Conservation (phyloP, 2,329 filamentous ascomycete species). For the Monascus ruber region DNA sequence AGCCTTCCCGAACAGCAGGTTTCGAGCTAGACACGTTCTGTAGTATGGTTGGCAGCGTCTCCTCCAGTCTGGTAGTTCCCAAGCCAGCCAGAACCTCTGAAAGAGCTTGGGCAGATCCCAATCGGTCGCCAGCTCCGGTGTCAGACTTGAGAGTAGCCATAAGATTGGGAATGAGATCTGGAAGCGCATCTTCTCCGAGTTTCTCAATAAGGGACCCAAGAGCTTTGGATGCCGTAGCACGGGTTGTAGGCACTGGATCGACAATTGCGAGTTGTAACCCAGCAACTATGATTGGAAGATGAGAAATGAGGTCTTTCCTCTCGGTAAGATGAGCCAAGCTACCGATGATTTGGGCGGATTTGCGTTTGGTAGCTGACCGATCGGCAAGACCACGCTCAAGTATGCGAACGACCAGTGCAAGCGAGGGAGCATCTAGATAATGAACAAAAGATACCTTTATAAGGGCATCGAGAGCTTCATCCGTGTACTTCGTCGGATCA, state of each 20-base stretch:
- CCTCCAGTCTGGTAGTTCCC: constrained; percentile 83
- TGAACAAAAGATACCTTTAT: constrained; percentile 99
- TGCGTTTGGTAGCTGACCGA: constrained; percentile 87
- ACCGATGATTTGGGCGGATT: constrained; percentile 94
- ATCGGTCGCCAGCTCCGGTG: constrained; percentile 85
- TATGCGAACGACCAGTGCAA: constrained; percentile 90
- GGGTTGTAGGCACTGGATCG: constrained; percentile 90
- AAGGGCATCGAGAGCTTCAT: constrained; percentile 81
- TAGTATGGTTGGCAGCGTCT: constrained; percentile 88
- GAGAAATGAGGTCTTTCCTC: constrained; percentile 80
- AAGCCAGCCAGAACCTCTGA: constrained; percentile 92
- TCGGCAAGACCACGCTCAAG: constrained; percentile 84
- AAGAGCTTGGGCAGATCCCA: constrained; percentile 92
- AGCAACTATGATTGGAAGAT: constrained; percentile 83
- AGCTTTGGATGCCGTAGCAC: constrained; percentile 90
- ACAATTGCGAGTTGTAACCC: constrained; percentile 82
- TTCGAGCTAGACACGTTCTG: constrained; percentile 93
- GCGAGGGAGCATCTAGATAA: constrained; percentile 92
- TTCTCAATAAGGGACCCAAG: constrained; percentile 96
- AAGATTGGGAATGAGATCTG: constrained; percentile 91
- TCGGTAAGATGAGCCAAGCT: constrained; percentile 95
- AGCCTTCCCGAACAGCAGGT: constrained; percentile 83
- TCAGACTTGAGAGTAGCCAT: constrained; percentile 98
- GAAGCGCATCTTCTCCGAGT: constrained; percentile 88
- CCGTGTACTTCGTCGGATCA: constrained; percentile 93